These are phyloP conservation scores for Pleurotus cornucopiae DNA, from an alignment of 768 basidiomycete genomes.

Conservation along the genomic window DNA sequence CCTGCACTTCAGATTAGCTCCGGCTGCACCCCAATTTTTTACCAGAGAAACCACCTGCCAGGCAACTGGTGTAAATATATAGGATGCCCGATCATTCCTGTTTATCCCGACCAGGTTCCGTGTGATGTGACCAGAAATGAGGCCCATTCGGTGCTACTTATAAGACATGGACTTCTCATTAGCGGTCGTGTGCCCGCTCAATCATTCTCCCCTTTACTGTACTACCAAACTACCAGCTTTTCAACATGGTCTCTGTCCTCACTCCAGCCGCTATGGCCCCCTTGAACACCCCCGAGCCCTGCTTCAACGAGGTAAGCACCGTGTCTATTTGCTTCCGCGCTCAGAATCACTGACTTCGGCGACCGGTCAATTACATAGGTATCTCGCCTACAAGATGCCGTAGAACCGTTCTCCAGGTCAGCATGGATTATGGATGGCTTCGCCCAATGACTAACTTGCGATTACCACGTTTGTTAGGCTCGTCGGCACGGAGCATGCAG, in stretches of 20 bases:
- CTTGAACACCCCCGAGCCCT: slow-evolving; percentile 14
- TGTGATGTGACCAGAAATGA: slow-evolving; percentile 8
- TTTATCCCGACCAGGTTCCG: slow-evolving; percentile 9
- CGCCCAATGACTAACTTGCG: background rate
- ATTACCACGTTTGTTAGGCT: slow-evolving; percentile 30
- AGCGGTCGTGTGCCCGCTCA: slow-evolving; percentile 7
- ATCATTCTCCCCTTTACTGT: background rate
- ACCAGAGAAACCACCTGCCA: slow-evolving; percentile 7
- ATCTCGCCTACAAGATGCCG: slow-evolving; percentile 41
- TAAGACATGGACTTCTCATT: background rate
- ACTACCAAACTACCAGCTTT: slow-evolving; percentile 10
- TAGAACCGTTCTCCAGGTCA: slow-evolving; percentile 60
- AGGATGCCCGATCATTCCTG: slow-evolving; percentile 7
- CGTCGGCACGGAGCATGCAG: slow-evolving; percentile 39
- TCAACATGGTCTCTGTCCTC: slow-evolving; percentile 25
- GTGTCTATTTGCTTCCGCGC: background rate
- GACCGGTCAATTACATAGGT: background rate
- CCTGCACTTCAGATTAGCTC: slow-evolving; percentile 7
- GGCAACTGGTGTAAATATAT: slow-evolving; percentile 5
- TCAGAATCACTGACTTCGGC: background rate
- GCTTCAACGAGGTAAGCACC: slow-evolving; percentile 32
- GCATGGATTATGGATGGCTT: background rate
- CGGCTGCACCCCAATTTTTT: slow-evolving; percentile 4
- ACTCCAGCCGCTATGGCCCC: slow-evolving; percentile 9
- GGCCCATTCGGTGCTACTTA: slow-evolving; percentile 5